Conservation (phyloP, 2,329 filamentous ascomycete species). For the Helotiales sp. region DNA sequence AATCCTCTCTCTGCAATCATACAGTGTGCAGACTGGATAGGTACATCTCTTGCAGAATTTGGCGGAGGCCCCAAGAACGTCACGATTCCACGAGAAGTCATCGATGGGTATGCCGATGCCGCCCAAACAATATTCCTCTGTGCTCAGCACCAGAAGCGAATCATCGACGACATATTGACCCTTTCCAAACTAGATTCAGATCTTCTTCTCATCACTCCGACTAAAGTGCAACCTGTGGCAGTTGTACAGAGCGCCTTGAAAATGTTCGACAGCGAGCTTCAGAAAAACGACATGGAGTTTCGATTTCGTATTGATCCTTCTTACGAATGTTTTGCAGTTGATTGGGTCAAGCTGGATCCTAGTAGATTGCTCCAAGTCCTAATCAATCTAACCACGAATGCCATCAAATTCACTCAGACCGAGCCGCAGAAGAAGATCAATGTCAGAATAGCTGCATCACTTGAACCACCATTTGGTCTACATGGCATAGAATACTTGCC, state of each 20-base stretch:
- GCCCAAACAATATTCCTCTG: constrained; percentile 77
- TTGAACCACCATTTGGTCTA: constrained; percentile 12
- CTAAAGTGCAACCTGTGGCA: constrained; percentile 44
- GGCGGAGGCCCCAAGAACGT: constrained; percentile 31
- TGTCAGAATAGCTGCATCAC: constrained; percentile 36
- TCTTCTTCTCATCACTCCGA: constrained; percentile 68
- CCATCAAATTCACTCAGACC: constrained; percentile 76
- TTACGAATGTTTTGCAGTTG: constrained; percentile 55
- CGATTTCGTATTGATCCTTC: constrained; percentile 63
- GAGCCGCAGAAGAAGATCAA: constrained; percentile 57
- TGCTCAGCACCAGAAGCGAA: constrained; percentile 75
- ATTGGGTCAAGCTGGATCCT: constrained; percentile 71
- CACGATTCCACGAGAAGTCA: constrained; percentile 41
- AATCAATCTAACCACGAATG: constrained; percentile 79
- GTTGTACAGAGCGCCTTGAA: constrained; percentile 65
- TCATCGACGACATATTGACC: constrained; percentile 71
- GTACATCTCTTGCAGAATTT: constrained; percentile 46
- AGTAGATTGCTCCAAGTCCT: constrained; percentile 75
- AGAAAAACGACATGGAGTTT: constrained; percentile 67
- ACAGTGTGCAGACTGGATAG: constrained; percentile 72
- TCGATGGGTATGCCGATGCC: constrained; percentile 66
- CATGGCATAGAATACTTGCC: constrained; percentile 22
- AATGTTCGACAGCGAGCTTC: constrained; percentile 77
- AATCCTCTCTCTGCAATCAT: constrained; percentile 74
- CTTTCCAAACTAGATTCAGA: constrained; percentile 75